A percentile compares a stretch with the other conserved stretches of the same genome.
phyloP scores from a whole-genome alignment of 129 eudicot genomes.

The Flaveria bidentis region DNA sequence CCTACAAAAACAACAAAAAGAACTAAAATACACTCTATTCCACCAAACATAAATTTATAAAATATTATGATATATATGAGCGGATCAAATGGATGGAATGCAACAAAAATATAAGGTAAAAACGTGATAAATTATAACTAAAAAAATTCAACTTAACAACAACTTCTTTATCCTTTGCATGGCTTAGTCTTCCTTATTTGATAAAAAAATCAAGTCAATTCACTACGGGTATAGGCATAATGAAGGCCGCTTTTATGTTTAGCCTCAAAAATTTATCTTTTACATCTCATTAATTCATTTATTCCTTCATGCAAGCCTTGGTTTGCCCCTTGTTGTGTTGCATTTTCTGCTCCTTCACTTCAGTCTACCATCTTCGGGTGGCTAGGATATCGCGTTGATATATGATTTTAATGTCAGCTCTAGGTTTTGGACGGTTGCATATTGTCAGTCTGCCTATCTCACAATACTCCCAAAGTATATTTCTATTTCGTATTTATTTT shows the following conservation, averaged over 20 bases:
- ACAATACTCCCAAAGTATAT: slow-evolving; percentile 14
- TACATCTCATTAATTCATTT: slow-evolving; percentile 19
- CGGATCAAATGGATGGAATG: too few relatives aligned
- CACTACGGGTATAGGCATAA: neutral
- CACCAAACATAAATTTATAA: too few relatives aligned
- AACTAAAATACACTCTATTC: too few relatives aligned
- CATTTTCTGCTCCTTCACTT: slow-evolving; percentile 9
- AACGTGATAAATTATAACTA: too few relatives aligned
- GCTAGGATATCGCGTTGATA: neutral
- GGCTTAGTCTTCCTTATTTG: neutral
- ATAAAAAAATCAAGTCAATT: slow-evolving; percentile 12
- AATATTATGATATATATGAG: too few relatives aligned
- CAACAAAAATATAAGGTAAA: too few relatives aligned
- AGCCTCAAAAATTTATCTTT: slow-evolving; percentile 9
- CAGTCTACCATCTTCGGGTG: neutral
- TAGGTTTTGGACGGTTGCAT: neutral
- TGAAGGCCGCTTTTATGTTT: neutral
- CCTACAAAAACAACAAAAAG: too few relatives aligned
- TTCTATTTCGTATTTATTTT: neutral
- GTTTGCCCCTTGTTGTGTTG: slow-evolving; percentile 25
- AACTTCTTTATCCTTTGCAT: neutral
- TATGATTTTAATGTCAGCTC: neutral
- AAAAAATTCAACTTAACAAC: too few relatives aligned
- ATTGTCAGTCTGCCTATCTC: slow-evolving; percentile 14
- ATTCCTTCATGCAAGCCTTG: slow-evolving; percentile 4